Evolutionary conservation across 176 grass and related monocot genomes (phyloP).

Genomic region (Ampelocalamus luodianensis): DNA sequence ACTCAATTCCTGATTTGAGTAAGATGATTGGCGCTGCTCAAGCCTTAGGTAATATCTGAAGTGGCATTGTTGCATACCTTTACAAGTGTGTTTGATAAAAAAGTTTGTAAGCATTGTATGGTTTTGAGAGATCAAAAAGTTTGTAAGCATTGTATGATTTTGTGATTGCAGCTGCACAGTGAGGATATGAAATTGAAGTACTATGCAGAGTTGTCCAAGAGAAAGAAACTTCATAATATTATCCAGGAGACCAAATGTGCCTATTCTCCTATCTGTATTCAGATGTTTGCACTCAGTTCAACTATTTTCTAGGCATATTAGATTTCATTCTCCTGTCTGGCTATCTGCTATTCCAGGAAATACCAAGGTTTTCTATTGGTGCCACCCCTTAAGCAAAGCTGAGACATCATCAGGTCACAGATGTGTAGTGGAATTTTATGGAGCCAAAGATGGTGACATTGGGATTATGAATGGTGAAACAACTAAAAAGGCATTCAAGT

Average conservation of each 20-base stretch:
- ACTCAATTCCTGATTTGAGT: constrained; percentile 87
- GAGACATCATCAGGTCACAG: constrained; percentile 69
- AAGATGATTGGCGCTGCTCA: constrained; percentile 86
- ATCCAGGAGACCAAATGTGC: constrained; percentile 88
- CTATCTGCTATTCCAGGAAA: constrained; percentile 68
- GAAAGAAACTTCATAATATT: constrained; percentile 89
- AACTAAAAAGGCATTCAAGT: constrained; percentile 79
- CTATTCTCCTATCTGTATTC: constrained; percentile 19
- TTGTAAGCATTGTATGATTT: constrained; percentile 34
- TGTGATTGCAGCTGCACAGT: constrained; percentile 68
- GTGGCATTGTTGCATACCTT: background rate
- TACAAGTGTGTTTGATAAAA: constrained; percentile 9
- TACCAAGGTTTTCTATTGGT: constrained; percentile 92
- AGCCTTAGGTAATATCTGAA: constrained; percentile 65
- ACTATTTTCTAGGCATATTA: constrained; percentile 7
- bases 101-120: constrained; percentile 26
- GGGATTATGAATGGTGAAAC: constrained; percentile 63
- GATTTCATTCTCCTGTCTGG: constrained; percentile 9
- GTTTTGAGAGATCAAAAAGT: too few relatives aligned
- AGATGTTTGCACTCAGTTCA: constrained; percentile 3
- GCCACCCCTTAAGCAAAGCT: constrained; percentile 81
- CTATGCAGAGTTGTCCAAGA: constrained; percentile 82
- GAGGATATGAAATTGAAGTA: constrained; percentile 93
- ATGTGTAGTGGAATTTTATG: constrained; percentile 74
- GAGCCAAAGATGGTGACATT: constrained; percentile 82